These are phyloP conservation scores for Ophioceras dolichostomum DNA, from an alignment of 2,329 filamentous ascomycete genomes.

Conservation along the genomic window DNA sequence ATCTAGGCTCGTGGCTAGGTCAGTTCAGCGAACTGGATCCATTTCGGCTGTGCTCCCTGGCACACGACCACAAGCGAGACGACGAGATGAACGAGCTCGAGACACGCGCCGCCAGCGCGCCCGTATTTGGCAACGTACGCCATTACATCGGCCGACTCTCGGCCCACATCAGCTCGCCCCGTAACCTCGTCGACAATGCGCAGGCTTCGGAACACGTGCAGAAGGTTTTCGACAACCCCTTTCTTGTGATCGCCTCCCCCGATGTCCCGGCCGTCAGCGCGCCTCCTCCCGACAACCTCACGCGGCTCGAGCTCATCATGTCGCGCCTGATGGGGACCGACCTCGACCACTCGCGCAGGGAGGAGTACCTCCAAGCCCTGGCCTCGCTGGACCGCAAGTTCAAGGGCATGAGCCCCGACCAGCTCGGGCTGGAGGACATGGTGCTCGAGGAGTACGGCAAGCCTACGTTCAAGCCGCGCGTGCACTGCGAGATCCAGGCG, in stretches of 20 bases:
- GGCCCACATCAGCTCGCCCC: constrained; percentile 25
- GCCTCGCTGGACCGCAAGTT: constrained; percentile 15
- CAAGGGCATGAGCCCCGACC: too few relatives aligned
- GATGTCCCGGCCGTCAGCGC: constrained; percentile 12
- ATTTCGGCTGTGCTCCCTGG: constrained; percentile 1
- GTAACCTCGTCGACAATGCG: constrained; percentile 22
- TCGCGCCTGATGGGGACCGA: constrained; percentile 19
- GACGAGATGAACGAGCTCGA: constrained; percentile 4
- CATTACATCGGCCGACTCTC: constrained; percentile 33
- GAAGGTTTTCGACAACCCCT: constrained; percentile 15
- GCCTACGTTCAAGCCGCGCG: constrained; percentile 13
- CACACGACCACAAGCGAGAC: constrained; percentile 7
- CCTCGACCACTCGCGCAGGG: too few relatives aligned
- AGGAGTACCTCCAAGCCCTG: constrained; percentile 7
- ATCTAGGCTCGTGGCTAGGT: constrained; percentile 5
- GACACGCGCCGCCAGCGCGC: background rate
- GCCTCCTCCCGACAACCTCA: constrained; percentile 15
- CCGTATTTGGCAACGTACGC: constrained; percentile 15
- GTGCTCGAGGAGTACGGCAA: constrained; percentile 15
- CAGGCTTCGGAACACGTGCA: constrained; percentile 14
- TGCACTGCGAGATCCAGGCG: constrained; percentile 34
- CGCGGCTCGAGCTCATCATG: constrained; percentile 17
- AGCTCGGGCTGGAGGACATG: constrained; percentile 9
- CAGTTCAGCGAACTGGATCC: background rate
- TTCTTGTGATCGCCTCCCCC: background rate